Percentiles rank a stretch among this genome's conserved stretches.
Evolutionary conservation across 768 basidiomycete species (phyloP).

Genomic region (Pholiota molesta): DNA sequence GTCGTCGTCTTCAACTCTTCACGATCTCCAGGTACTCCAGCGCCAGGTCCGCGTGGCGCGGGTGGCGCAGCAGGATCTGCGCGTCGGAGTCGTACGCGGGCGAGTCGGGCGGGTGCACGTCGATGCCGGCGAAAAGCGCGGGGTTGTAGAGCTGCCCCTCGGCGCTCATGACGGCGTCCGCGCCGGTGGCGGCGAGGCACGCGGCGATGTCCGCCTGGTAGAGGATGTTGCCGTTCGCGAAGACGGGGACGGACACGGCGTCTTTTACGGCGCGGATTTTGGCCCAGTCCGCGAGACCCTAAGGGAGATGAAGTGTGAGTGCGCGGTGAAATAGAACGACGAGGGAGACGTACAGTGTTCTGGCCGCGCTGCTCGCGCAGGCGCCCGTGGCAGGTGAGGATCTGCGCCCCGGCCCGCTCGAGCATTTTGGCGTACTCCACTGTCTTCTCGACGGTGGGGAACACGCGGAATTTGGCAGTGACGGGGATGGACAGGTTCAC

Average conservation of each 20-base stretch:
- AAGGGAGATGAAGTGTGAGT: no score
- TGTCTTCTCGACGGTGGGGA: slow-evolving; percentile 82
- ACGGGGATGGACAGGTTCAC: slow-evolving; percentile 86
- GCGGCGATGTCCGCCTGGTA: slow-evolving; percentile 80
- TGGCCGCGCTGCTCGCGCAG: slow-evolving; percentile 91
- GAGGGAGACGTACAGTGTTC: slow-evolving; percentile 50
- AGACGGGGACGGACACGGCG: slow-evolving; percentile 89
- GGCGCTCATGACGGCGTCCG: slow-evolving; percentile 93
- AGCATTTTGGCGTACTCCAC: slow-evolving; percentile 96
- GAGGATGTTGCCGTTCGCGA: slow-evolving; percentile 96
- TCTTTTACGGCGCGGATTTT: slow-evolving; percentile 92
- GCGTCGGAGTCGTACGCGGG: slow-evolving; percentile 31
- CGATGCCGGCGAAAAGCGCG: slow-evolving; percentile 62
- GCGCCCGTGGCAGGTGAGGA: slow-evolving; percentile 92
- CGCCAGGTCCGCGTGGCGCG: slow-evolving; percentile 67
- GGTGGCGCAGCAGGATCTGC: slow-evolving; percentile 48
- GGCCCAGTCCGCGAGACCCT: slow-evolving; percentile 88
- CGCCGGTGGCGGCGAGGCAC: slow-evolving; percentile 84
- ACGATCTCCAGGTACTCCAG: slow-evolving; percentile 89
- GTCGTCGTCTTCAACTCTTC: slow-evolving; percentile 69
- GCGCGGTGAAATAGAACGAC: no score
- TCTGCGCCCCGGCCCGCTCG: slow-evolving; percentile 92
- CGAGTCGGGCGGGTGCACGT: slow-evolving; percentile 19
- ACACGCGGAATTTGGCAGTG: slow-evolving; percentile 95
- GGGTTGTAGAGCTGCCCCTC: slow-evolving; percentile 96